A percentile compares a stretch with the other conserved stretches of the same genome.
Conservation (phyloP, 306 rosid species). For the Prunus padus region DNA sequence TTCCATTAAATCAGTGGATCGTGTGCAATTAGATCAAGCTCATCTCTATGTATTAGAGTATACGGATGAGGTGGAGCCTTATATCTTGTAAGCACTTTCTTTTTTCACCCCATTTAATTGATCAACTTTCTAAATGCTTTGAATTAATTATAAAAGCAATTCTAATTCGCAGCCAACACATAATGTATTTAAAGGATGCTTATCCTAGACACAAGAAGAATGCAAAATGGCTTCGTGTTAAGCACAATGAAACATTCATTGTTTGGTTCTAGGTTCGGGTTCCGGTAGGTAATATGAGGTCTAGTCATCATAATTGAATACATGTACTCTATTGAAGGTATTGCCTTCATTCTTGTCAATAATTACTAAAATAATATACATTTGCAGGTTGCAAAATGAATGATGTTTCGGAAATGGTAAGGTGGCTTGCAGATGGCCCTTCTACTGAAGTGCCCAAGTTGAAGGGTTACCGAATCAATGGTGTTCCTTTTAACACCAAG, state of each 20-base stretch:
- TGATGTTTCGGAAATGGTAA: not conserved
- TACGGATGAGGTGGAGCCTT: not conserved
- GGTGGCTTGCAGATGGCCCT: conserved; percentile 7
- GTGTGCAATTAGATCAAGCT: not conserved
- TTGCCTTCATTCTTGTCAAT: too few relatives aligned
- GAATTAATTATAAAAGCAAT: too few relatives aligned
- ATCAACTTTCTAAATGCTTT: too few relatives aligned
- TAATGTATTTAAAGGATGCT: too few relatives aligned
- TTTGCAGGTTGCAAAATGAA: not conserved
- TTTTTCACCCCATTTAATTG: too few relatives aligned
- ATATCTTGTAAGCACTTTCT: not conserved
- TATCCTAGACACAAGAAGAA: not conserved
- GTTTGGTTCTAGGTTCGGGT: not conserved
- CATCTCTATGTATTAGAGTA: not conserved
- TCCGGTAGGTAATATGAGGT: not conserved
- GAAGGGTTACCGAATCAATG: not conserved
- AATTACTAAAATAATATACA: too few relatives aligned
- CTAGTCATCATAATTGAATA: not conserved
- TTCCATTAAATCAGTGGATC: not conserved
- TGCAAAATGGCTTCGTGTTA: not conserved
- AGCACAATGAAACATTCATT: not conserved
- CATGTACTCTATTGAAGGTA: too few relatives aligned
- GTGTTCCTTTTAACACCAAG: not conserved
- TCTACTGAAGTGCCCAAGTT: not conserved
- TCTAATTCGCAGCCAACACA: not conserved